Conservation (phyloP, 1,284 basidiomycete species). For the Calocybe gambosa region DNA sequence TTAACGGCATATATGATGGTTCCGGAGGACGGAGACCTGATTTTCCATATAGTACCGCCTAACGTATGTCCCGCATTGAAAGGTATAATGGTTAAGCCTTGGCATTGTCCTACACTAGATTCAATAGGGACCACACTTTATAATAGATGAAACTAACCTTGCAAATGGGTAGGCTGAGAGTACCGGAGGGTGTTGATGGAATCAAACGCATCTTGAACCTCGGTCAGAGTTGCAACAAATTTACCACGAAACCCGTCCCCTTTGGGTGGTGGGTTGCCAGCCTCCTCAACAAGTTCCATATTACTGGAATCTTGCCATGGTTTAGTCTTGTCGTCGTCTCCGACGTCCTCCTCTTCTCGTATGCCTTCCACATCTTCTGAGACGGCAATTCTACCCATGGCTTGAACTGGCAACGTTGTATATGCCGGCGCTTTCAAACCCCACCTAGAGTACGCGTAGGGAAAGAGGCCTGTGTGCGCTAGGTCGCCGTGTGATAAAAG, state of each 20-base stretch:
- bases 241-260: constrained; percentile 34
- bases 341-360: constrained; percentile 70
- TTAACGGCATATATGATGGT: constrained; percentile 95
- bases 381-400: constrained; percentile 90
- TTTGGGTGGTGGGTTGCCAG: constrained; percentile 17
- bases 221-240: constrained; percentile 71
- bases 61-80: constrained; percentile 95
- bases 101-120: constrained; percentile 63
- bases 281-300: constrained; percentile 15
- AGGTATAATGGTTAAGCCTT: constrained; percentile 91
- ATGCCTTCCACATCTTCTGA: constrained; percentile 79
- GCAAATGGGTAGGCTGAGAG: constrained; percentile 92
- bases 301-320: constrained; percentile 21
- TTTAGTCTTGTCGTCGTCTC: constrained; percentile 28
- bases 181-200: constrained; percentile 89
- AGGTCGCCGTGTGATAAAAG: constrained; percentile 93
- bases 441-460: constrained; percentile 87
- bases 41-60: constrained; percentile 98
- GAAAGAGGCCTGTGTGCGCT: constrained; percentile 82
- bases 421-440: constrained; percentile 91
- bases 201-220: constrained; percentile 95
- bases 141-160: constrained; percentile 50
- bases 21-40: constrained; percentile 93
- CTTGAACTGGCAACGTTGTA: constrained; percentile 92
- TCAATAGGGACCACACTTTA: neutral